Percentiles rank a stretch among this genome's conserved stretches.
Evolutionary conservation across 768 basidiomycete species (phyloP).

Genomic region (Trametes elegans): DNA sequence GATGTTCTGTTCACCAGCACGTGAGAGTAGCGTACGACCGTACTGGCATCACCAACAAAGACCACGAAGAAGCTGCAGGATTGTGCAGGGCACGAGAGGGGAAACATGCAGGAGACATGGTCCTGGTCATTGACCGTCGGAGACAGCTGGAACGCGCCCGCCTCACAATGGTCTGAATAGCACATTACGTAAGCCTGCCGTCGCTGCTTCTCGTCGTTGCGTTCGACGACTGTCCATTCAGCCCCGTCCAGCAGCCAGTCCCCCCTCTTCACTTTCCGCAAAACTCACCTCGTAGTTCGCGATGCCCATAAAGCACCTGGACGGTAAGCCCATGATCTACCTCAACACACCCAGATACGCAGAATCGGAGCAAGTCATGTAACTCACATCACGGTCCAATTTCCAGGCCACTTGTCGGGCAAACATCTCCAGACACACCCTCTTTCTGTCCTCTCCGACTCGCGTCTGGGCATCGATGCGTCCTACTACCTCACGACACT

Average conservation of each 20-base stretch:
- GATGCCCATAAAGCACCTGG: constrained; percentile 84
- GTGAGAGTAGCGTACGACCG: neutral
- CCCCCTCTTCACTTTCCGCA: neutral
- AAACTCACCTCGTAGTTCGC: constrained; percentile 17
- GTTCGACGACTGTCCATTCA: constrained; percentile 1
- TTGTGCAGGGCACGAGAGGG: too few relatives aligned
- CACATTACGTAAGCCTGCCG: constrained; percentile 13
- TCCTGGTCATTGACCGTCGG: too few relatives aligned
- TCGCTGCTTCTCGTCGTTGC: constrained; percentile 14
- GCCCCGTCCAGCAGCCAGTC: neutral
- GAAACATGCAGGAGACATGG: too few relatives aligned
- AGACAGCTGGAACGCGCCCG: neutral
- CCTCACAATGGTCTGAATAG: neutral
- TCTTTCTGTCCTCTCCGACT: constrained; percentile 79
- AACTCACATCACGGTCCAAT: constrained; percentile 1
- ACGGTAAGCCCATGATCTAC: constrained; percentile 51
- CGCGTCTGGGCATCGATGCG: constrained; percentile 96
- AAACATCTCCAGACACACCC: constrained; percentile 84
- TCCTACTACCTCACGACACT: constrained; percentile 83
- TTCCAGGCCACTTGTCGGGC: constrained; percentile 74
- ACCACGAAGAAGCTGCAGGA: neutral
- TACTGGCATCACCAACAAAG: neutral
- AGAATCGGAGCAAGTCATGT: neutral
- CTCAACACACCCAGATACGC: constrained; percentile 5
- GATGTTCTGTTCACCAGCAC: too few relatives aligned